These are phyloP conservation scores for Colletotrichum tamarilloi DNA, from an alignment of 2,329 filamentous ascomycete species.

Conservation along the genomic window DNA sequence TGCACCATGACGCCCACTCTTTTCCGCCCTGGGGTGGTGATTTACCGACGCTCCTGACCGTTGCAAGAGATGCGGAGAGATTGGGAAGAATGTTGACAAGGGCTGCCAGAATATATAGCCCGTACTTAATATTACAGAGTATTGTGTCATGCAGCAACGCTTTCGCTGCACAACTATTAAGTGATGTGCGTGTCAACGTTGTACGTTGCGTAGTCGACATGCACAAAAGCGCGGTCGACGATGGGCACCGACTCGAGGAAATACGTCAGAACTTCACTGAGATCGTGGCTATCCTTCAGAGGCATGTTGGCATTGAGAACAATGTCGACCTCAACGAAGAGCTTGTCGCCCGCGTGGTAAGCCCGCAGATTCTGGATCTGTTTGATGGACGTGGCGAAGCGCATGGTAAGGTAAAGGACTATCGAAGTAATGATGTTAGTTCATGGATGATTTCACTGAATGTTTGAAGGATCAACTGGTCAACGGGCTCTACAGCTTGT, in stretches of 20 bases:
- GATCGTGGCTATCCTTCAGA: slow-evolving; percentile 83
- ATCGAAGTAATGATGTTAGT: background rate
- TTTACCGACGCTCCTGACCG: background rate
- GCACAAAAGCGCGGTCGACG: slow-evolving; percentile 78
- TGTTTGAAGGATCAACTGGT: background rate
- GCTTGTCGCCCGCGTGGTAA: slow-evolving; percentile 86
- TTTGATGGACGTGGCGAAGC: slow-evolving; percentile 88
- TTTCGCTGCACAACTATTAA: slow-evolving; percentile 45
- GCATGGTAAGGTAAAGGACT: slow-evolving; percentile 91
- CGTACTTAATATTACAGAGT: background rate
- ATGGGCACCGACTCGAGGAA: slow-evolving; percentile 86
- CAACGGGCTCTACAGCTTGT: background rate
- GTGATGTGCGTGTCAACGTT: slow-evolving; percentile 71
- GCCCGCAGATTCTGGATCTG: slow-evolving; percentile 88
- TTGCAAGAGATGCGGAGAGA: background rate
- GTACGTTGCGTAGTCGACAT: slow-evolving; percentile 72
- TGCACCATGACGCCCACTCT: background rate
- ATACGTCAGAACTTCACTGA: slow-evolving; percentile 82
- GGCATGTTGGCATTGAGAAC: slow-evolving; percentile 82
- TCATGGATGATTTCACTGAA: background rate
- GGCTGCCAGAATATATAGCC: too few species aligned
- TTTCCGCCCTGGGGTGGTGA: background rate
- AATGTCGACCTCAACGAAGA: slow-evolving; percentile 85
- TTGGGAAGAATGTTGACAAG: background rate
- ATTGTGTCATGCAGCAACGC: background rate